A percentile compares a stretch with the other conserved stretches of the same genome.
Conservation (phyloP, 2,329 filamentous ascomycete species). For the Didymella pinodella region DNA sequence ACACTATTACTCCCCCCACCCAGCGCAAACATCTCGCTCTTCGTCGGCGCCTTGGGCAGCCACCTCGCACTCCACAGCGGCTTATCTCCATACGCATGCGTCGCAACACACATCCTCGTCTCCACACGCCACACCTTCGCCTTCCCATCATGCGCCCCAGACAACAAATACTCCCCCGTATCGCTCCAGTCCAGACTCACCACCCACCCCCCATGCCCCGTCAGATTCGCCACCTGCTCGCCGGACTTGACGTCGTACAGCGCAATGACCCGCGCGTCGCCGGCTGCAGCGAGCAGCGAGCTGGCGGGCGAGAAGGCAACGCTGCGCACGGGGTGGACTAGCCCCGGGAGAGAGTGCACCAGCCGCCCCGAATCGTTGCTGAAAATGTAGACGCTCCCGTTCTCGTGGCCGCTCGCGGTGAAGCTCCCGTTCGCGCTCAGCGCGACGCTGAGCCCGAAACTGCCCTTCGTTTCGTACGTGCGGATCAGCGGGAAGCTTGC, state of each 20-base stretch:
- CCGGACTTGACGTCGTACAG: slow-evolving; percentile 92
- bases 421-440: slow-evolving; percentile 79
- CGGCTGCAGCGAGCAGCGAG: slow-evolving; percentile 85
- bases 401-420: slow-evolving; percentile 92
- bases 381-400: slow-evolving; percentile 91
- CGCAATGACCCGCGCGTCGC: slow-evolving; percentile 86
- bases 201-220: slow-evolving; percentile 85
- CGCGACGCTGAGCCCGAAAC: slow-evolving; percentile 89
- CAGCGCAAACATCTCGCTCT: slow-evolving; percentile 54
- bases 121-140: slow-evolving; percentile 96
- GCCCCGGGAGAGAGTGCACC: slow-evolving; percentile 82
- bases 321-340: slow-evolving; percentile 84
- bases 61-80: slow-evolving; percentile 51
- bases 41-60: slow-evolving; percentile 46
- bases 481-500: slow-evolving; percentile 68
- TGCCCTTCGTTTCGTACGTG: slow-evolving; percentile 90
- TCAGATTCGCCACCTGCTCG: slow-evolving; percentile 87
- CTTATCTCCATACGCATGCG: slow-evolving; percentile 81
- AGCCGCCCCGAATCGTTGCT: slow-evolving; percentile 89
- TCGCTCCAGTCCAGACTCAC: slow-evolving; percentile 91
- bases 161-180: slow-evolving; percentile 89
- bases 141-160: slow-evolving; percentile 90
- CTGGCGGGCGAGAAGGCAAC: slow-evolving; percentile 88
- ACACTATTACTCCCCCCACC: slow-evolving; percentile 49
- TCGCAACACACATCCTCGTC: slow-evolving; percentile 83